Conservation (phyloP, 2,329 filamentous ascomycete genomes). For the Lecanicillium sp. region DNA sequence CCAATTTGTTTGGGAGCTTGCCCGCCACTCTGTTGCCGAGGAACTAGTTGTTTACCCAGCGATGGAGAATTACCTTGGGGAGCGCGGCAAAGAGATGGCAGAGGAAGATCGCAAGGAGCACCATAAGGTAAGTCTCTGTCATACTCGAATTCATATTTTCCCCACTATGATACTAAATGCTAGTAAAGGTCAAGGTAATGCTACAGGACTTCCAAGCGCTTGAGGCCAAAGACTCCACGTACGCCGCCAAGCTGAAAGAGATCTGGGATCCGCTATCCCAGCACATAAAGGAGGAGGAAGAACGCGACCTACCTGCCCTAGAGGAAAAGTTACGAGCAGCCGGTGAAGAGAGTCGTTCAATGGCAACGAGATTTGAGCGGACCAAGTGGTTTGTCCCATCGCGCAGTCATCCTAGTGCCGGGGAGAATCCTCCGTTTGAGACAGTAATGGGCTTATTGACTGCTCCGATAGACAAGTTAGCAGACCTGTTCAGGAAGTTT, state of each 20-base stretch:
- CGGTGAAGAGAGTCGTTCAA: constrained; percentile 5
- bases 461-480: constrained; percentile 48
- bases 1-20: constrained; percentile 40
- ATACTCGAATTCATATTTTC: neutral
- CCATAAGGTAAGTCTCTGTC: constrained; percentile 28
- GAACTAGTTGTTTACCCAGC: constrained; percentile 47
- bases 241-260: constrained; percentile 31
- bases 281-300: constrained; percentile 45
- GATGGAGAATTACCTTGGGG: constrained; percentile 38
- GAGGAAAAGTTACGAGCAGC: constrained; percentile 30
- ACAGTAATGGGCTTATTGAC: constrained; percentile 44
- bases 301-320: constrained; percentile 38
- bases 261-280: constrained; percentile 34
- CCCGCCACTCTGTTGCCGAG: constrained; percentile 39
- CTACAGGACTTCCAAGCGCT: constrained; percentile 43
- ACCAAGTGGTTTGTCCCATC: constrained; percentile 48
- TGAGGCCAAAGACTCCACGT: constrained; percentile 28
- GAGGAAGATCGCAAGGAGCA: constrained; percentile 41
- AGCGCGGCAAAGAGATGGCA: constrained; percentile 33
- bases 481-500: constrained; percentile 48
- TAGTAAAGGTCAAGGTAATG: constrained; percentile 39
- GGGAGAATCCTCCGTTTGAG: constrained; percentile 48
- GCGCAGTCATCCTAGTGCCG: constrained; percentile 41
- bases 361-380: constrained; percentile 36
- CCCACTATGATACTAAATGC: neutral